These are phyloP conservation scores for Echinosophora koreensis DNA, from an alignment of 306 rosid species.

Conservation along the genomic window DNA sequence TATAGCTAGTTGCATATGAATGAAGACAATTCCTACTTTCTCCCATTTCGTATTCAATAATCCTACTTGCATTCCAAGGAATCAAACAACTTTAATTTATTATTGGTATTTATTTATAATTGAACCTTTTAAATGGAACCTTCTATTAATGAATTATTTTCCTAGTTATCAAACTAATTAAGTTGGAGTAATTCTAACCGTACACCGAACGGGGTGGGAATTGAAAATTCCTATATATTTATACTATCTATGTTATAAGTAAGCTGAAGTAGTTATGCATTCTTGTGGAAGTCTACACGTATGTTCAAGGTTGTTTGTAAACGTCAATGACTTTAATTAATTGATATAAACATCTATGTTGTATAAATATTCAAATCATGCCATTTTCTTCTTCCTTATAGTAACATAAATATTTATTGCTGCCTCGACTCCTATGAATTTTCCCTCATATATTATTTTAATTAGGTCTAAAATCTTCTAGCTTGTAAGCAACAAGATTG, in stretches of 20 bases:
- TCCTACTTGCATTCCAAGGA: slow-evolving; percentile 61
- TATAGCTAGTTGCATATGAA: slow-evolving; percentile 42
- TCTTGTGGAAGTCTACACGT: slow-evolving; percentile 30
- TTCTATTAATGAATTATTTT: neutral
- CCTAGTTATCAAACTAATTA: slow-evolving; percentile 12
- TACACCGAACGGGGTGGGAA: slow-evolving; percentile 1
- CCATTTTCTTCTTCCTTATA: slow-evolving; percentile 7
- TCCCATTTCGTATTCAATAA: slow-evolving; percentile 35
- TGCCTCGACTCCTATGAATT: slow-evolving; percentile 10
- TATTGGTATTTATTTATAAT: slow-evolving; percentile 1
- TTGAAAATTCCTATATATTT: neutral
- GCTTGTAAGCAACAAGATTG: slow-evolving; percentile 1
- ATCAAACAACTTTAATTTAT: slow-evolving; percentile 37
- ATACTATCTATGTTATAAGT: slow-evolving; percentile 17
- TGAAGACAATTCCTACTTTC: slow-evolving; percentile 52
- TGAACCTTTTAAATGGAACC: neutral
- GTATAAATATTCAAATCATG: neutral
- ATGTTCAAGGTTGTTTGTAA: slow-evolving; percentile 39
- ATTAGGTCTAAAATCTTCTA: neutral
- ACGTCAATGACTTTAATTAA: slow-evolving; percentile 33
- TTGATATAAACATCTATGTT: slow-evolving; percentile 9
- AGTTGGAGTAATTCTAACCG: slow-evolving; percentile 20
- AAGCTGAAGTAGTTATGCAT: neutral
- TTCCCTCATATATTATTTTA: neutral
- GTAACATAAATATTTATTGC: slow-evolving; percentile 9